Conservation (phyloP, 768 basidiomycete species). For the Fomitopsis pulvina region DNA sequence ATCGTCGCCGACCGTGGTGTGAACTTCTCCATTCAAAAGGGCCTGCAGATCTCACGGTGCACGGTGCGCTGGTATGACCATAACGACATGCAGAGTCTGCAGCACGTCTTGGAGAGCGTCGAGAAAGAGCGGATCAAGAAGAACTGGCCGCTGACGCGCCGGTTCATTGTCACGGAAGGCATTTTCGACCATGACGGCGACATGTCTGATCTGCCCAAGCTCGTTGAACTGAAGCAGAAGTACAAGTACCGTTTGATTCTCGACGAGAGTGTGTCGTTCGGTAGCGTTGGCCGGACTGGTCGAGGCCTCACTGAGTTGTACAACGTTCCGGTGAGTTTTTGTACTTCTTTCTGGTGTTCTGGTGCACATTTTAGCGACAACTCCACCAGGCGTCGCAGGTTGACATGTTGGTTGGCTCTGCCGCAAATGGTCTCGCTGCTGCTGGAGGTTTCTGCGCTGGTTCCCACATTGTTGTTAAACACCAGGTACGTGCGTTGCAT, state of each 20-base stretch:
- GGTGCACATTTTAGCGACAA: neutral
- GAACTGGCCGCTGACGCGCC: slow-evolving; percentile 71
- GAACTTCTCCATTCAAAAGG: slow-evolving; percentile 94
- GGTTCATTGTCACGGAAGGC: slow-evolving; percentile 96
- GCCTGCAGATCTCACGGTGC: slow-evolving; percentile 87
- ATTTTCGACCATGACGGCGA: slow-evolving; percentile 93
- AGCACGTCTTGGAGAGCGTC: slow-evolving; percentile 75
- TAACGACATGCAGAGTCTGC: slow-evolving; percentile 87
- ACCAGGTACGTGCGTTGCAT: slow-evolving; percentile 52
- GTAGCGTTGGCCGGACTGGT: slow-evolving; percentile 87
- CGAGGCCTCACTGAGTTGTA: slow-evolving; percentile 93
- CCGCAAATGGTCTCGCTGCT: slow-evolving; percentile 77
- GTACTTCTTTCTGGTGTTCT: neutral
- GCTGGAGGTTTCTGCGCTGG: slow-evolving; percentile 96
- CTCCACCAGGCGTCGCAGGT: slow-evolving; percentile 75
- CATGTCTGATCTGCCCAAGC: slow-evolving; percentile 86
- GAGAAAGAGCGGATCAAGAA: slow-evolving; percentile 89
- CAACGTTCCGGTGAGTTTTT: slow-evolving; percentile 68
- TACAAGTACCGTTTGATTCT: slow-evolving; percentile 94
- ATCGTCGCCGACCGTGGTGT: slow-evolving; percentile 98
- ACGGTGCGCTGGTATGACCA: slow-evolving; percentile 96
- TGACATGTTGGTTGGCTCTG: slow-evolving; percentile 92
- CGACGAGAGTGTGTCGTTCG: slow-evolving; percentile 93
- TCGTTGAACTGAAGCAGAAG: slow-evolving; percentile 90
- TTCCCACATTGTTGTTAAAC: slow-evolving; percentile 71